Base-by-base conservation (phyloP, 2,329 filamentous ascomycete species). In the Pseudohalonectria lignicola region DNA sequence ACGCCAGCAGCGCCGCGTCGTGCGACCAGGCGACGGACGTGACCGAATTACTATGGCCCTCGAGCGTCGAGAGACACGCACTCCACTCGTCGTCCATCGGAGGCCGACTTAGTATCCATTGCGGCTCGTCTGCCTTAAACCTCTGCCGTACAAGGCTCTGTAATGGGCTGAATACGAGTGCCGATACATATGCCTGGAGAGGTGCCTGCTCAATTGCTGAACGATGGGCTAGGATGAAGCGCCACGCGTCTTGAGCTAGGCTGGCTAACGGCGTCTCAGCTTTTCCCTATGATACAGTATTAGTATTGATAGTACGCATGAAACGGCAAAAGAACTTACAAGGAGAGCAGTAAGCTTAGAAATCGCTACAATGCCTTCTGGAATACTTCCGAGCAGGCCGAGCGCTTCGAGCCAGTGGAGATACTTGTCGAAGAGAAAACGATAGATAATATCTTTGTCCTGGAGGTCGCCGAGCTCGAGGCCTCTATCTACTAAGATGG, bases 401-500 rank as follows among this genome's bases (percentile, higher is more conserved):
- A 67, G 50, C 23, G 59, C 55, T 40, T 69, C 63, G 3, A 69
- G 47, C 63, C 61, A 68, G 37, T 66, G 53, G 1, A 68, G 52
- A 35, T 54, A 53, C n/a, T 60, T 53, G 12, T 48, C 39, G 40
- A 49, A 36, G 6, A 66, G 40, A 41, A 67, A 66, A 3, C 19
- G 13, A 37, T 54, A 37, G 4, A 55, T 42, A 15, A 15, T n/a
- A 17, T 48, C 50, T 32, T 41, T 40, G 34, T 57, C 51, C 38
- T 44, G 41, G 39, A 52, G 49, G 41, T n/a, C 7, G 6, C 15
- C 12, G n/a, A 8, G 28, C 28, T 30, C 28, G 28, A n/a, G n/a
- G n/a, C n/a, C n/a, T n/a, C n/a, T n/a, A 26, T 26, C 23, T 8
- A 8, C 23, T 12, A 26, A 26, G 23, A 26, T 12, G 8, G 12